Percentiles rank a stretch among this genome's conserved stretches.
Evolutionary conservation across 2,329 filamentous ascomycete genomes (phyloP).

Genomic region (Xylaria sp.): DNA sequence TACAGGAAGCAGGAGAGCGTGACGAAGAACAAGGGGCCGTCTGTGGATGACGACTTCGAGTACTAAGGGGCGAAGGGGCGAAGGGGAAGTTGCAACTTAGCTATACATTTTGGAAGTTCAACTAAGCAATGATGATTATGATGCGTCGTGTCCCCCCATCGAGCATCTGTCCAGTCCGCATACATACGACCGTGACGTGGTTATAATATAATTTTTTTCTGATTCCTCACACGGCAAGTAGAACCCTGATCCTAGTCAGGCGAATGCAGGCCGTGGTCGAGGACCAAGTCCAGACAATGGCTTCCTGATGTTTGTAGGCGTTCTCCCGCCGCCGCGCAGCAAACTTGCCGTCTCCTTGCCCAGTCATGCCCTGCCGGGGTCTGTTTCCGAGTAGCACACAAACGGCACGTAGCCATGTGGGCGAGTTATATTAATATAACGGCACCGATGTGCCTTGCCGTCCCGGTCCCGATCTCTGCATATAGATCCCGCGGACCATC

Average conservation of each 20-base stretch:
- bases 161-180: not conserved
- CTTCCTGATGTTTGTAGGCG: not conserved
- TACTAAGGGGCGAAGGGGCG: slow-evolving; percentile 63
- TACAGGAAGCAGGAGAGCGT: slow-evolving; percentile 94
- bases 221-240: not conserved
- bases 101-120: slow-evolving; percentile 4
- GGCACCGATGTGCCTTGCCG: slow-evolving; percentile 13
- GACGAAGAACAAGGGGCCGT: slow-evolving; percentile 79
- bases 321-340: not conserved
- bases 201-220: not conserved
- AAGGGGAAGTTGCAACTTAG: slow-evolving; percentile 2
- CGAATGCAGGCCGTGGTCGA: not conserved
- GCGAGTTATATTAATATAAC: slow-evolving; percentile 2
- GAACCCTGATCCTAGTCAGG: not conserved
- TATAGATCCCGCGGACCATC: not conserved
- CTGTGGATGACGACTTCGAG: slow-evolving; percentile 96
- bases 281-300: not conserved
- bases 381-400: slow-evolving; percentile 5
- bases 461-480: slow-evolving; percentile 10
- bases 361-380: not conserved
- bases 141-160: not conserved
- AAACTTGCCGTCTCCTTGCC: not conserved
- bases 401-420: slow-evolving; percentile 3
- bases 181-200: not conserved
- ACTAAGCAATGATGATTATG: slow-evolving; percentile 8